Conservation (phyloP, 768 basidiomycete genomes). For the Leccinum rimulosum region DNA sequence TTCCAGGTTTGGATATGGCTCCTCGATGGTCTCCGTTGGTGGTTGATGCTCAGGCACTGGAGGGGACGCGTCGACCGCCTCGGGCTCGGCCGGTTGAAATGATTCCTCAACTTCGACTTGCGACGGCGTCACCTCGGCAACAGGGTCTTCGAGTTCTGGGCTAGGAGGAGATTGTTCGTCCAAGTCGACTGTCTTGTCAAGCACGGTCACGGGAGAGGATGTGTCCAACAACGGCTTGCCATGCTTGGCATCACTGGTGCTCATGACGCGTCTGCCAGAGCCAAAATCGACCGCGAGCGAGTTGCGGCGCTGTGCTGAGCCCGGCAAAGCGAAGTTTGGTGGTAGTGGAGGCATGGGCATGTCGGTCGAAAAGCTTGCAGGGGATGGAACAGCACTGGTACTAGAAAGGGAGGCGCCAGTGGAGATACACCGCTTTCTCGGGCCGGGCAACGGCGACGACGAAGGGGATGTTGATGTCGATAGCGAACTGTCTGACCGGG, state of each 20-base stretch:
- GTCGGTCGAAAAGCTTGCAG: conserved; percentile 9
- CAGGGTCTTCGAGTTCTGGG: neutral
- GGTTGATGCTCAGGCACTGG: conserved; percentile 5
- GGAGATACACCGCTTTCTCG: conserved; percentile 31
- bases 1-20: neutral
- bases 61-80: conserved; percentile 5
- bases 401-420: conserved; percentile 24
- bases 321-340: conserved; percentile 12
- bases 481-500: conserved; percentile 12
- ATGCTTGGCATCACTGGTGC: conserved; percentile 9
- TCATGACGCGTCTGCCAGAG: conserved; percentile 21
- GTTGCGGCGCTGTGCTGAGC: conserved; percentile 23
- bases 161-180: neutral
- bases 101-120: no score
- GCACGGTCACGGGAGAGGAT: neutral
- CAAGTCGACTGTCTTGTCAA: neutral
- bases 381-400: neutral
- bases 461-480: conserved; percentile 3
- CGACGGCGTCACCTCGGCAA: neutral
- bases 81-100: neutral
- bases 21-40: conserved; percentile 5
- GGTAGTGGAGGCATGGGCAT: conserved; percentile 25
- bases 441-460: conserved; percentile 6
- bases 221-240: neutral
- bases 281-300: conserved; percentile 28